Evolutionary conservation across 352 stramenopile genomes (phyloP).

Genomic region (Pythium insidiosum): DNA sequence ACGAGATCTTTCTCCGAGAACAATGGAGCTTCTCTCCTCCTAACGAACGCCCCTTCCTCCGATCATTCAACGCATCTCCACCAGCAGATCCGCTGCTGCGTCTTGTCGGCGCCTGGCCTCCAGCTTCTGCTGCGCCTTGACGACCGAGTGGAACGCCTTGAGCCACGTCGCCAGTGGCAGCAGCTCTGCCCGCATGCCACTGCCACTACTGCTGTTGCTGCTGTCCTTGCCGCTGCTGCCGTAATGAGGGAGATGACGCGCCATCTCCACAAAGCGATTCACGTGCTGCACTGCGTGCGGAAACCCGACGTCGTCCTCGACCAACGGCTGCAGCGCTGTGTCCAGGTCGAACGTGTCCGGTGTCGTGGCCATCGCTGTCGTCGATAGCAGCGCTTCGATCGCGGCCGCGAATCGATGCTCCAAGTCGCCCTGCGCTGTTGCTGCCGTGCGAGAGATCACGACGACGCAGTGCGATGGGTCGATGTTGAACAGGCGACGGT

Average conservation of each 20-base stretch:
- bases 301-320: slow-evolving; percentile 50
- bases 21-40: neutral
- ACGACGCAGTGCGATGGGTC: slow-evolving; percentile 65
- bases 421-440: slow-evolving; percentile 18
- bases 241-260: slow-evolving; percentile 5
- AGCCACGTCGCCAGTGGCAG: slow-evolving; percentile 53
- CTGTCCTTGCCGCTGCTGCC: slow-evolving; percentile 17
- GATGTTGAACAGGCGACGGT: slow-evolving; percentile 55
- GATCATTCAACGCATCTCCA: neutral
- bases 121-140: slow-evolving; percentile 48
- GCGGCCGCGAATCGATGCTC: slow-evolving; percentile 32
- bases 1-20: neutral
- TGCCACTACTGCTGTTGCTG: too few relatives aligned
- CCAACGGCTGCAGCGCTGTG: slow-evolving; percentile 29
- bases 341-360: slow-evolving; percentile 19
- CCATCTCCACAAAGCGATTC: slow-evolving; percentile 46
- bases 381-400: slow-evolving; percentile 29
- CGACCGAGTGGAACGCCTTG: slow-evolving; percentile 43
- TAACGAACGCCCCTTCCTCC: neutral
- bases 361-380: slow-evolving; percentile 10
- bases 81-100: slow-evolving; percentile 1
- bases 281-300: slow-evolving; percentile 47
- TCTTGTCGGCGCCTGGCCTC: slow-evolving; percentile 44
- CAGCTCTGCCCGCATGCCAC: slow-evolving; percentile 36
- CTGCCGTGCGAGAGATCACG: slow-evolving; percentile 32